Evolutionary conservation across 2,329 filamentous ascomycete genomes (phyloP).

Genomic region (Botrytis elliptica): DNA sequence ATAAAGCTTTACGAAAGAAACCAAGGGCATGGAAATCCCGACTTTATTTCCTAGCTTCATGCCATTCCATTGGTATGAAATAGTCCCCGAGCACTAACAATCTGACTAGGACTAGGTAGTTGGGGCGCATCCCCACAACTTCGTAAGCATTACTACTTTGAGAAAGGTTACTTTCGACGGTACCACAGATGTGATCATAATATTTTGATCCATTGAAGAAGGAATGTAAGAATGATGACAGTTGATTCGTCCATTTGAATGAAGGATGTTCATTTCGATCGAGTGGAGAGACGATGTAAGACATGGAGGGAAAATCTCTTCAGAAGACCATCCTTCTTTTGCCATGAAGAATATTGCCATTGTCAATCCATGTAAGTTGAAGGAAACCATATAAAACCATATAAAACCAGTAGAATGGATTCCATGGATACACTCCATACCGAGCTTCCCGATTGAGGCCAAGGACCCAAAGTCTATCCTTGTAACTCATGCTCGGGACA

Average conservation of each 20-base stretch:
- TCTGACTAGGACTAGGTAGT: background rate
- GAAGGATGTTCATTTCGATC: background rate
- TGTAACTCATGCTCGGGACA: background rate
- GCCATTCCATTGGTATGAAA: background rate
- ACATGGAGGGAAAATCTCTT: background rate
- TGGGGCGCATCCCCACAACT: background rate
- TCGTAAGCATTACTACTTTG: slow-evolving; percentile 19
- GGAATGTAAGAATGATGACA: background rate
- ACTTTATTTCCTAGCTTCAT: background rate
- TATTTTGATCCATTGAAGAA: background rate
- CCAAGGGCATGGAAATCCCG: background rate
- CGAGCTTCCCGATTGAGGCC: no score
- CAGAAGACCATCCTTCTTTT: background rate
- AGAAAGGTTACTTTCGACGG: background rate
- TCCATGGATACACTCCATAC: background rate
- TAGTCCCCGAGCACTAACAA: background rate
- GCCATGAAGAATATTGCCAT: background rate
- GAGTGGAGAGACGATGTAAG: background rate
- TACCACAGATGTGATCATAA: background rate
- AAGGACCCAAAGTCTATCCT: background rate
- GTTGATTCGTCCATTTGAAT: background rate
- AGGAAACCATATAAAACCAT: background rate
- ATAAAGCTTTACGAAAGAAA: background rate
- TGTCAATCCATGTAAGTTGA: background rate
- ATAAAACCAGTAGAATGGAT: background rate